These are phyloP conservation scores for Boeremia exigua DNA, from an alignment of 2,329 filamentous ascomycete genomes.

Conservation along the genomic window DNA sequence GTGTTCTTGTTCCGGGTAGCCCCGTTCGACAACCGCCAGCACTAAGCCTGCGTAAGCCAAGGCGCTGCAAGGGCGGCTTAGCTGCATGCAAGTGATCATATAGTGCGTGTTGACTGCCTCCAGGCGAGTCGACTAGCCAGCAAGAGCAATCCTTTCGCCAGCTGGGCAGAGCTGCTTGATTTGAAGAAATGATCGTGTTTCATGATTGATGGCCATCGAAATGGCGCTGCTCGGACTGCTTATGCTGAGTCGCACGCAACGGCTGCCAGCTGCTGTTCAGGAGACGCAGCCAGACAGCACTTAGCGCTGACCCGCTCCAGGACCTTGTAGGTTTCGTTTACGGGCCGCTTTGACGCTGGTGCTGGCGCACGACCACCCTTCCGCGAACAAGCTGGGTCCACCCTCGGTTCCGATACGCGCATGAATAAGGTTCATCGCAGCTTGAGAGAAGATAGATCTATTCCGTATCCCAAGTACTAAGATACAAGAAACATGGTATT, in stretches of 20 bases:
- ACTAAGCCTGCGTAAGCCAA: conserved; percentile 11
- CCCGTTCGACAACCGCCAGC: conserved; percentile 27
- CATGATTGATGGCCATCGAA: no score
- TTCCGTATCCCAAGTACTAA: not conserved
- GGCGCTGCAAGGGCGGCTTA: conserved; percentile 20
- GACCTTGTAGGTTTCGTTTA: conserved; percentile 5
- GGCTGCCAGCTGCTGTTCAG: not conserved
- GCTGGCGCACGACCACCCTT: conserved; percentile 17
- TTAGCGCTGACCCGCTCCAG: no score
- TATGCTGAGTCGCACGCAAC: not conserved
- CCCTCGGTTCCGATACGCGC: conserved; percentile 1
- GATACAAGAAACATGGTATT: not conserved
- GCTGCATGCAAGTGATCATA: conserved; percentile 29
- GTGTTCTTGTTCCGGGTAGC: conserved; percentile 26
- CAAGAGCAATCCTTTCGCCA: conserved; percentile 1
- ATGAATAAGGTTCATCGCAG: not conserved
- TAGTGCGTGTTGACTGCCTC: conserved; percentile 19
- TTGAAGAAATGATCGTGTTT: not conserved
- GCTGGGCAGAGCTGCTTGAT: not conserved
- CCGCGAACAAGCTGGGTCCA: conserved; percentile 12
- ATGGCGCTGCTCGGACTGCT: no score
- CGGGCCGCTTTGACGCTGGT: conserved; percentile 17
- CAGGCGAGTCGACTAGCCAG: conserved; percentile 17
- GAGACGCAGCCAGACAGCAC: no score
- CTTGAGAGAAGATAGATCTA: not conserved